phyloP scores from a whole-genome alignment of 768 basidiomycete genomes.

The Goffeauzyma gilvescens region DNA sequence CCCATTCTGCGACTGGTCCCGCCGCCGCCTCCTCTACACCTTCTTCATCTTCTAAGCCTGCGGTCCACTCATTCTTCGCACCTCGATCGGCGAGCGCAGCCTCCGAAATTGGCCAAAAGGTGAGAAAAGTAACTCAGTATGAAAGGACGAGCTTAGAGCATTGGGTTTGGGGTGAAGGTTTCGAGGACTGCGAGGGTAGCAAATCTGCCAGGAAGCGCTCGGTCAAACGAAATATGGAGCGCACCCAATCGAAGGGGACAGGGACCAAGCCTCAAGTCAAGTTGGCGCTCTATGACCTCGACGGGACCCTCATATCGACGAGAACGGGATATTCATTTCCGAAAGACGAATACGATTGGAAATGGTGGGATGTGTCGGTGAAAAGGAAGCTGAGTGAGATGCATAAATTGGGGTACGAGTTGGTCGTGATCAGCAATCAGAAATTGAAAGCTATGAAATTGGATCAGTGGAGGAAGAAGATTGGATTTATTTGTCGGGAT shows the following conservation, averaged over 20 bases:
- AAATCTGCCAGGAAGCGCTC: no score
- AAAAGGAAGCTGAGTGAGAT: slow-evolving; percentile 46
- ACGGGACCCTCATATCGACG: slow-evolving; percentile 57
- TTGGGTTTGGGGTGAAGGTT: no score
- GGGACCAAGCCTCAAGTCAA: no score
- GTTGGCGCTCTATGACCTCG: slow-evolving; percentile 66
- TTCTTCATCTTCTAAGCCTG: no score
- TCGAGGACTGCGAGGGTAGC: no score
- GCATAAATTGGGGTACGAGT: slow-evolving; percentile 42
- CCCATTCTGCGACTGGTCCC: no score
- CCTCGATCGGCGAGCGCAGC: no score
- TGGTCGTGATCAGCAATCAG: slow-evolving; percentile 67
- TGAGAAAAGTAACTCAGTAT: no score
- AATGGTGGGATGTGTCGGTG: slow-evolving; percentile 56
- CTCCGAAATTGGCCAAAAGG: no score
- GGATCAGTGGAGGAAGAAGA: slow-evolving; percentile 57
- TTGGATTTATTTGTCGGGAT: slow-evolving; percentile 44
- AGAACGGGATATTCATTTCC: slow-evolving; percentile 35
- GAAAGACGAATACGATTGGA: slow-evolving; percentile 38
- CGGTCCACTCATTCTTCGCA: no score
- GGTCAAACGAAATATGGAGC: background rate
- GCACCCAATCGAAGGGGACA: background rate
- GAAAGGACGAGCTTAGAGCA: no score
- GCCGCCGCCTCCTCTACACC: no score
- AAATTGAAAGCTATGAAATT: slow-evolving; percentile 34